Evolutionary conservation across 768 basidiomycete species (phyloP).

Genomic region (Phanerochaete sordida): DNA sequence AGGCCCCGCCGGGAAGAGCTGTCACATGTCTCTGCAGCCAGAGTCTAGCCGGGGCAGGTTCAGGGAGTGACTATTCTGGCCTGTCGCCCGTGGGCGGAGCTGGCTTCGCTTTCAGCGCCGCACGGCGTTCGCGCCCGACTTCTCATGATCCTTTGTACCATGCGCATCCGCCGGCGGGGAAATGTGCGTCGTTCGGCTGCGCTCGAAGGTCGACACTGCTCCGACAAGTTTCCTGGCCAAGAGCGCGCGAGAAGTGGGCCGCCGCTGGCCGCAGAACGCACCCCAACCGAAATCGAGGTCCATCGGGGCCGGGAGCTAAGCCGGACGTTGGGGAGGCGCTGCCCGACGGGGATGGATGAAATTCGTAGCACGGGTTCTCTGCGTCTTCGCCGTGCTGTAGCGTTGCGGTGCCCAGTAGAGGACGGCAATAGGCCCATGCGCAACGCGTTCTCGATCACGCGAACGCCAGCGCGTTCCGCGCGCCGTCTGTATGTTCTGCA

Average conservation of each 20-base stretch:
- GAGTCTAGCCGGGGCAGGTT: constrained; percentile 3
- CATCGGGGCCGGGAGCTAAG: not conserved
- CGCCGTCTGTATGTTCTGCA: not conserved
- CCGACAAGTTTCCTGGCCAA: constrained; percentile 7
- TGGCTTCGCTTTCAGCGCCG: not conserved
- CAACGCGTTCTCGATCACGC: not conserved
- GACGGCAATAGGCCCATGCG: not conserved
- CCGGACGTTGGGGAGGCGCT: not conserved
- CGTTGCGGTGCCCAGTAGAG: not conserved
- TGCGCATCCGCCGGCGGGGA: not conserved
- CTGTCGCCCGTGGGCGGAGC: not conserved
- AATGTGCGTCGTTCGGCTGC: not conserved
- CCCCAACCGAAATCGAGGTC: not conserved
- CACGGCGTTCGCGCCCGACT: not conserved
- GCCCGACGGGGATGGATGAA: not conserved
- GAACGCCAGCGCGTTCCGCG: not conserved
- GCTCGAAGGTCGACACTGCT: not conserved
- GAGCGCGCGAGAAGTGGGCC: not conserved
- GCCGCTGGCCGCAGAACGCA: not conserved
- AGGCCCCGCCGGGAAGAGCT: constrained; percentile 6
- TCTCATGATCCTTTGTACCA: not conserved
- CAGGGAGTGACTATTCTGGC: constrained; percentile 6
- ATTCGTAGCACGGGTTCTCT: not conserved
- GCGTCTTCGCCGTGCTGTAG: not conserved
- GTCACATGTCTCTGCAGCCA: constrained; percentile 7